Conservation (phyloP, 345 rosid species). For the Turnera subulata region DNA sequence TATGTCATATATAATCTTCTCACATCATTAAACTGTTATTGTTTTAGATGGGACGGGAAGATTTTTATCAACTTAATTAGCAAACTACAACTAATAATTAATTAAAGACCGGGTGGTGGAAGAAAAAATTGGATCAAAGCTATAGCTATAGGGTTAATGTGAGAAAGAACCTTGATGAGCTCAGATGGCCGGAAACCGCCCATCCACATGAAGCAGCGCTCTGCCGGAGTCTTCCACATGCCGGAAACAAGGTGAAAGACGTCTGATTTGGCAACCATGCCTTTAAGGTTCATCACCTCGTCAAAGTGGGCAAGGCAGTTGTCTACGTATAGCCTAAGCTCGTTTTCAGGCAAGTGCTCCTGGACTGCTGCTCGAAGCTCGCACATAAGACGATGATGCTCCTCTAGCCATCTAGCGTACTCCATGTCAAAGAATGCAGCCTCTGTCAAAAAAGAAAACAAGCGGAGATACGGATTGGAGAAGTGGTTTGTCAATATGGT, state of each 20-base stretch:
- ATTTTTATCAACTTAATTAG: too few relatives aligned
- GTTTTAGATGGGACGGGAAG: too few relatives aligned
- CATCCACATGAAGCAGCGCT: conserved; percentile 98
- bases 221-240: conserved; percentile 96
- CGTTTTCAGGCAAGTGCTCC: conserved; percentile 79
- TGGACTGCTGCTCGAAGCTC: conserved; percentile 93
- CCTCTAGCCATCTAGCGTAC: conserved; percentile 86
- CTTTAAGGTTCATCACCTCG: conserved; percentile 69
- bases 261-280: conserved; percentile 74
- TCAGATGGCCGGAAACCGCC: conserved; percentile 97
- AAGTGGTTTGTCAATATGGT: neutral
- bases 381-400: conserved; percentile 69
- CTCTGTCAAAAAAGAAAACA: too few relatives aligned
- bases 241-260: conserved; percentile 94
- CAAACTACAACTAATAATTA: too few relatives aligned
- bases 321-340: conserved; percentile 79
- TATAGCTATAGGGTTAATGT: neutral
- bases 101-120: too few relatives aligned
- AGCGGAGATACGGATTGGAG: conserved; percentile 50
- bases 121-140: too few relatives aligned
- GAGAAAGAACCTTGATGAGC: conserved; percentile 68
- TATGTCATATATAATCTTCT: too few relatives aligned
- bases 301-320: conserved; percentile 75
- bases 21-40: too few relatives aligned
- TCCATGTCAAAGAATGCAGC: conserved; percentile 37